Base-by-base conservation (phyloP, 441 rosid genomes). In the Erodium moschatum region DNA sequence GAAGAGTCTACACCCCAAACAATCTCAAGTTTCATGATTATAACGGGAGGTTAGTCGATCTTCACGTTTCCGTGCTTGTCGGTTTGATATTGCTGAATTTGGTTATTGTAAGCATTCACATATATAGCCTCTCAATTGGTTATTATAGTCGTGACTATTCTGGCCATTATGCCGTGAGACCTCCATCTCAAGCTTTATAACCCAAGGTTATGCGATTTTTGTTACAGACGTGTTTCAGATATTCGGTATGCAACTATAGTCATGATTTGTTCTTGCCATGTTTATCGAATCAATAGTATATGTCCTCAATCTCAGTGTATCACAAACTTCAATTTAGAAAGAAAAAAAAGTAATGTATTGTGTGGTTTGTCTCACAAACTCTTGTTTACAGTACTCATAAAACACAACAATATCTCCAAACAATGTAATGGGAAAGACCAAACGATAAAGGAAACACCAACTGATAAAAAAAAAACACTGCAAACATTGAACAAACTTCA, bases 151-250 rank as follows among this genome's bases (percentile, higher is more conserved):
- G n/a, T n/a, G n/a, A n/a, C n/a, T n/a, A n/a, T n/a, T n/a, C n/a
- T n/a, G n/a, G n/a, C n/a, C n/a, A n/a, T n/a, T n/a, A n/a, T n/a
- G n/a, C n/a, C n/a, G n/a, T n/a, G n/a, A n/a, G n/a, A n/a, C n/a
- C n/a, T n/a, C n/a, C n/a, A n/a, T n/a, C n/a, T n/a, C n/a, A n/a
- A n/a, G n/a, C n/a, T n/a, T n/a, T 16, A 19, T 54, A 54, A 24
- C 21, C 6, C 2, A 33, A 35, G 69, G 77, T 66, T 70, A 69
- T 71, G 16, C 44, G 70, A 73, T 38, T 52, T 70, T 50, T 40
- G 66, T 66, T 66, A 66, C 16, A 31, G 15, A 31, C 38, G 78
- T 69, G 67, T 69, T 76, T 78, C 76, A 31, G 42, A 7, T 58
- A 8, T 58, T 58, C 6, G 42, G 42, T 7, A 18, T 20, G 63